Percentiles rank a stretch among this genome's conserved stretches.
These are phyloP conservation scores for Yarrowia sp. DNA, from an alignment of 805 yeast genomes.

Conservation along the genomic window DNA sequence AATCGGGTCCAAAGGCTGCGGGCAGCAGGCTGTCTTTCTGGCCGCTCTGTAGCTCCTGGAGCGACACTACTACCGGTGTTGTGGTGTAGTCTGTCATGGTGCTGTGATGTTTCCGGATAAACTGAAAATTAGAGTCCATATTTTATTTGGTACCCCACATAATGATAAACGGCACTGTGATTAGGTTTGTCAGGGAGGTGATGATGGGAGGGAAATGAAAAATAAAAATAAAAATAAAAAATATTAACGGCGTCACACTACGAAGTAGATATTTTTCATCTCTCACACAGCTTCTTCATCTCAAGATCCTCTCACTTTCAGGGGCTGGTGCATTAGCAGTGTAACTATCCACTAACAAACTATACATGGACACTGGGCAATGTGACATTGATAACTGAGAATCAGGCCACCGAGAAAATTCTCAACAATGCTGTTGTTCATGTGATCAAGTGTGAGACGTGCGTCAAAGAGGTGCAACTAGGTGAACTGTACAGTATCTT, in stretches of 20 bases:
- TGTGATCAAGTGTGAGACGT: too few relatives aligned
- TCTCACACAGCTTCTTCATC: not conserved
- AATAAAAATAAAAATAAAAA: not conserved
- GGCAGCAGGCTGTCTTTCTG: slow-evolving; percentile 39
- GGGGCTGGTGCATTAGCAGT: slow-evolving; percentile 10
- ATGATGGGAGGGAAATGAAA: not conserved
- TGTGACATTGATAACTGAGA: not conserved
- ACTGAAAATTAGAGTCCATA: not conserved
- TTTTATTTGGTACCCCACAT: not conserved
- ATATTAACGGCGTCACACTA: too few relatives aligned
- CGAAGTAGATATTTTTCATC: not conserved
- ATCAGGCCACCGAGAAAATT: not conserved
- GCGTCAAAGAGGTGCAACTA: not conserved
- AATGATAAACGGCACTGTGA: not conserved
- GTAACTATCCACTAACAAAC: not conserved
- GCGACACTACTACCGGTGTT: slow-evolving; percentile 30
- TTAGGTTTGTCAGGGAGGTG: not conserved
- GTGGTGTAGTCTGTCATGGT: slow-evolving; percentile 12
- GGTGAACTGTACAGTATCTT: too few relatives aligned
- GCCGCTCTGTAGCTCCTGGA: slow-evolving; percentile 36
- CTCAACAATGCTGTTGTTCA: too few relatives aligned
- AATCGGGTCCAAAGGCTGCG: slow-evolving; percentile 54
- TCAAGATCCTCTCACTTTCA: not conserved
- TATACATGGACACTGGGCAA: not conserved
- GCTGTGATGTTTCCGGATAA: not conserved